A percentile compares a stretch with the other conserved stretches of the same genome.
These are phyloP conservation scores for Saccharomycopsis sp. DNA, from an alignment of 805 yeast species.

Conservation along the genomic window DNA sequence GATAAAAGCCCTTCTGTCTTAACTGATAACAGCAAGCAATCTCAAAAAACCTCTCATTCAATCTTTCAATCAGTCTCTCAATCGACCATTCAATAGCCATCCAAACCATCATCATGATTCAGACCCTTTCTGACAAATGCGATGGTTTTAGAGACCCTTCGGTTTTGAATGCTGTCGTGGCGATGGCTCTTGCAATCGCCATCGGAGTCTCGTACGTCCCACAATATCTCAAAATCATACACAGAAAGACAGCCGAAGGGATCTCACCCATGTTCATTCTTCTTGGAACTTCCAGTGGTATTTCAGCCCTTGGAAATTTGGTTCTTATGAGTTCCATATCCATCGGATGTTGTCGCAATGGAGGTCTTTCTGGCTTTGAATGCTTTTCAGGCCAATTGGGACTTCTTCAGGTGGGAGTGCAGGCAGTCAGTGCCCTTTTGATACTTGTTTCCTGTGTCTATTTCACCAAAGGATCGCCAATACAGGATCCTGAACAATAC, in stretches of 20 bases:
- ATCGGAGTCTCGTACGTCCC: slow-evolving; percentile 69
- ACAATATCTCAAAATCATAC: slow-evolving; percentile 56
- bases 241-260: slow-evolving; percentile 66
- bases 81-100: too few relatives aligned
- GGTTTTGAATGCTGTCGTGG: slow-evolving; percentile 38
- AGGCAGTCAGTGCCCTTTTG: slow-evolving; percentile 50
- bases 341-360: slow-evolving; percentile 48
- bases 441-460: slow-evolving; percentile 50
- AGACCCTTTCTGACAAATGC: slow-evolving; percentile 29
- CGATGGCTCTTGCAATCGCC: slow-evolving; percentile 53
- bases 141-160: slow-evolving; percentile 45
- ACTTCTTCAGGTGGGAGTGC: slow-evolving; percentile 58
- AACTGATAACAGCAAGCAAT: too few relatives aligned
- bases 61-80: too few relatives aligned
- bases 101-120: too few relatives aligned
- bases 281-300: slow-evolving; percentile 64
- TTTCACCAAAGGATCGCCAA: slow-evolving; percentile 39
- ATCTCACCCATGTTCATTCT: slow-evolving; percentile 65
- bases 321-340: slow-evolving; percentile 55
- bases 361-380: slow-evolving; percentile 40
- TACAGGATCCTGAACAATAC: slow-evolving; percentile 42
- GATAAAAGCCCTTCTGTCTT: too few relatives aligned
- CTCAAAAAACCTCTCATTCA: too few relatives aligned
- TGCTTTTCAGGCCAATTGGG: slow-evolving; percentile 64
- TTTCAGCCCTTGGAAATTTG: slow-evolving; percentile 61